Percentiles rank a stretch among this genome's conserved stretches.
Evolutionary conservation across 2,329 filamentous ascomycete species (phyloP).

Genomic region (Alternaria incomplexa): DNA sequence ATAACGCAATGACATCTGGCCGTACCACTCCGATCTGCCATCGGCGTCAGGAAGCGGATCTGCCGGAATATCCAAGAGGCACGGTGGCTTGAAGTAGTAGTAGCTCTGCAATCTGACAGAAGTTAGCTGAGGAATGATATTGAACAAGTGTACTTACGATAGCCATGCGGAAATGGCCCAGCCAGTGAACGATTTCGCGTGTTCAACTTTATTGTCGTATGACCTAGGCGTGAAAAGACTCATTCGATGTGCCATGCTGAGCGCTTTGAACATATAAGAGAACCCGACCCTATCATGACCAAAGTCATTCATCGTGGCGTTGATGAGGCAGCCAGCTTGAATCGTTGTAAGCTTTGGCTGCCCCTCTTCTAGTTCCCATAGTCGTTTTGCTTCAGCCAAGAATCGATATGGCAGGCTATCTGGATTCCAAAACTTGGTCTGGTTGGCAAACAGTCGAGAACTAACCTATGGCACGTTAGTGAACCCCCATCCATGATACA

Average conservation of each 20-base stretch:
- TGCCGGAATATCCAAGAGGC: constrained; percentile 1
- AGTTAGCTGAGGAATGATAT: neutral
- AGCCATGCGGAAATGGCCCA: constrained; percentile 15
- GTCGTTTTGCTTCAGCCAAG: constrained; percentile 26
- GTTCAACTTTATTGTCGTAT: constrained; percentile 1
- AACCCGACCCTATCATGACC: constrained; percentile 12
- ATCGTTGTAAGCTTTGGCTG: constrained; percentile 17
- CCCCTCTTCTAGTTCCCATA: constrained; percentile 23
- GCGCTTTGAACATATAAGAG: constrained; percentile 13
- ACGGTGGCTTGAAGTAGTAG: constrained; percentile 16
- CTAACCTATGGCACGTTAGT: constrained; percentile 12
- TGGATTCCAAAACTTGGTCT: constrained; percentile 20
- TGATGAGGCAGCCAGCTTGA: constrained; percentile 21
- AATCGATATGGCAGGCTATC: constrained; percentile 22
- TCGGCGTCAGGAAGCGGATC: constrained; percentile 17
- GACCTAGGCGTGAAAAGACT: constrained; percentile 9
- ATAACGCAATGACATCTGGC: constrained; percentile 14
- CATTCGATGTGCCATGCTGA: constrained; percentile 20
- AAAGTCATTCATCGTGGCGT: constrained; percentile 9
- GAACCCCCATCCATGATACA: neutral
- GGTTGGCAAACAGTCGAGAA: constrained; percentile 4
- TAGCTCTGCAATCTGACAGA: constrained; percentile 5
- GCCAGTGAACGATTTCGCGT: constrained; percentile 13
- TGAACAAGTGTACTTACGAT: neutral
- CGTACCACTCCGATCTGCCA: constrained; percentile 19